Evolutionary conservation across 208 protist genomes (phyloP).

Genomic region (Jaenimonas drosophilae): DNA sequence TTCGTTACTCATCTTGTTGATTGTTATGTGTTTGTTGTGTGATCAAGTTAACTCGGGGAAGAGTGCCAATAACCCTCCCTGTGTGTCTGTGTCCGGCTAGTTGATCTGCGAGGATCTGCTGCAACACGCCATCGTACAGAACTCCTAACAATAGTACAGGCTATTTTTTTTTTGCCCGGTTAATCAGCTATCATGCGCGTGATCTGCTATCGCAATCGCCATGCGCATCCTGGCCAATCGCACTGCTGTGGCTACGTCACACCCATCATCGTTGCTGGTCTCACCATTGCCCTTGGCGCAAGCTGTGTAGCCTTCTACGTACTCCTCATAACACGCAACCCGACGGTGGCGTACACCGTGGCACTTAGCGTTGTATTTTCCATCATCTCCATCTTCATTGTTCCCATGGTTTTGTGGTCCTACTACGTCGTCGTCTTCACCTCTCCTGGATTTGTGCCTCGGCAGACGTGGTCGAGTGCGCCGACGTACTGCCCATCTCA

Average conservation of each 20-base stretch:
- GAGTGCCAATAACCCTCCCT: no score
- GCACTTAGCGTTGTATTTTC: constrained; percentile 28
- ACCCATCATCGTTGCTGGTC: constrained; percentile 16
- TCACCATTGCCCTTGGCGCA: constrained; percentile 24
- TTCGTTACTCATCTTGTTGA: neutral
- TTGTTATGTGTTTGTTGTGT: neutral
- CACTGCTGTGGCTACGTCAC: constrained; percentile 32
- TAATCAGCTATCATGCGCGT: neutral
- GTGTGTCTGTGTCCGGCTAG: no score
- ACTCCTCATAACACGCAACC: constrained; percentile 12
- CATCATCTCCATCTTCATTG: constrained; percentile 10
- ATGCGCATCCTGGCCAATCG: constrained; percentile 17
- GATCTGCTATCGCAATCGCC: constrained; percentile 10
- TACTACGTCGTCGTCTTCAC: constrained; percentile 40
- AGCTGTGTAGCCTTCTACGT: constrained; percentile 26
- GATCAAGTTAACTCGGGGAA: neutral
- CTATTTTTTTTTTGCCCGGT: constrained; percentile 2
- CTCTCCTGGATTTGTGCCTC: constrained; percentile 42
- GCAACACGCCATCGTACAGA: no score
- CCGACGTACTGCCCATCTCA: neutral
- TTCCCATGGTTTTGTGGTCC: constrained; percentile 14
- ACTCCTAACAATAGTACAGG: no score
- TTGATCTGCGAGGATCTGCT: no score
- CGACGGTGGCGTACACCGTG: constrained; percentile 21
- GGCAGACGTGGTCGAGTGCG: constrained; percentile 18